Conservation (phyloP, 2,329 filamentous ascomycete species). For the Allantophomopsis cytisporea region DNA sequence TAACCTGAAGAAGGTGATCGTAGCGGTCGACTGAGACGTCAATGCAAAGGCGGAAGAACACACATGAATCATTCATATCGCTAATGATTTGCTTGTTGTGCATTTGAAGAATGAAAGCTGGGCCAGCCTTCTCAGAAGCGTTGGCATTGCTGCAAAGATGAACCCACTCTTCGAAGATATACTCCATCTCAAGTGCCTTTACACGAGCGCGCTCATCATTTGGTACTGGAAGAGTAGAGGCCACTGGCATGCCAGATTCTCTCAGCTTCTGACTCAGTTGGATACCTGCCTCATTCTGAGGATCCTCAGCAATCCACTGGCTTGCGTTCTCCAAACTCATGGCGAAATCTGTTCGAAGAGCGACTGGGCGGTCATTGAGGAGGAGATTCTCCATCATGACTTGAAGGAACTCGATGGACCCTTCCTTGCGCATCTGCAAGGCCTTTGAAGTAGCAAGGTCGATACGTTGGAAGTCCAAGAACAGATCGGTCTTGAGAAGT, state of each 20-base stretch:
- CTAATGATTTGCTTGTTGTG: constrained; percentile 61
- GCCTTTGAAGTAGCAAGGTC: constrained; percentile 63
- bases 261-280: constrained; percentile 55
- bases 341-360: constrained; percentile 75
- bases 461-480: constrained; percentile 46
- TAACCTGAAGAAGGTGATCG: constrained; percentile 52
- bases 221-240: constrained; percentile 31
- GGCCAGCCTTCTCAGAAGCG: constrained; percentile 56
- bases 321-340: constrained; percentile 71
- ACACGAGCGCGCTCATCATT: constrained; percentile 41
- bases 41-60: constrained; percentile 71
- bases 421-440: constrained; percentile 55
- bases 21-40: constrained; percentile 69
- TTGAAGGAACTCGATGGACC: constrained; percentile 67
- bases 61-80: constrained; percentile 59
- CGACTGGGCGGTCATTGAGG: constrained; percentile 63
- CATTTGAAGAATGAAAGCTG: constrained; percentile 74
- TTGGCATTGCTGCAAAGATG: constrained; percentile 67
- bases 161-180: constrained; percentile 93
- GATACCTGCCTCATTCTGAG: constrained; percentile 49
- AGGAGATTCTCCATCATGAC: constrained; percentile 68
- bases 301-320: constrained; percentile 66
- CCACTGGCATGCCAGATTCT: constrained; percentile 24
- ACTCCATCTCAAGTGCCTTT: constrained; percentile 76
- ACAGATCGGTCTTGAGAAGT: constrained; percentile 42